Conservation (phyloP, 192 early-diverging fungal species). For the Rhizophagus prolifer region DNA sequence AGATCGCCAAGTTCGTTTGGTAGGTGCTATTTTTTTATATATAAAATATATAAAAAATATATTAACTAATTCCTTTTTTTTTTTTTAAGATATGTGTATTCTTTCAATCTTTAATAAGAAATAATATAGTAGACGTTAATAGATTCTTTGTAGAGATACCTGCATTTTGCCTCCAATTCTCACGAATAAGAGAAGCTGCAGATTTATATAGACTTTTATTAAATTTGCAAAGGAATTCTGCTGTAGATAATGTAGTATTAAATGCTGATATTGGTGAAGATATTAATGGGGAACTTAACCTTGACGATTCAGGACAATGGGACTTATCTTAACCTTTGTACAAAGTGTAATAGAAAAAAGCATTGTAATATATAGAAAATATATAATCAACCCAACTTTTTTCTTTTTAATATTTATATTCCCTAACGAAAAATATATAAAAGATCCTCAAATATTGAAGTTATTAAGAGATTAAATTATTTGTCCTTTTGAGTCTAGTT, state of each 20-base stretch:
- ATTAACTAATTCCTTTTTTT: not conserved
- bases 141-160: slow-evolving; percentile 33
- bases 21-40: slow-evolving; percentile 4
- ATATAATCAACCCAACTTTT: not conserved
- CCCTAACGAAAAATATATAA: not conserved
- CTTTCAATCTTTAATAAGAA: slow-evolving; percentile 30
- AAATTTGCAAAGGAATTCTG: not conserved
- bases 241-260: not conserved
- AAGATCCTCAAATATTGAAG: not conserved
- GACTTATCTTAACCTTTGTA: slow-evolving; percentile 19
- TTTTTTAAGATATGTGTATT: slow-evolving; percentile 35
- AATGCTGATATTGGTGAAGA: not conserved
- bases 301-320: slow-evolving; percentile 9
- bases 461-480: not conserved
- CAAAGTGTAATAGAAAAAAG: slow-evolving; percentile 20
- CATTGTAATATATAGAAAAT: slow-evolving; percentile 15
- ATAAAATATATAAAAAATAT: not conserved
- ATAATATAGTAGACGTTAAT: slow-evolving; percentile 31
- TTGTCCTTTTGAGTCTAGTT: not conserved
- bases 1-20: slow-evolving; percentile 36
- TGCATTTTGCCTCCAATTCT: slow-evolving; percentile 36
- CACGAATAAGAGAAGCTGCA: slow-evolving; percentile 32
- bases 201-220: slow-evolving; percentile 23
- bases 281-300: not conserved
- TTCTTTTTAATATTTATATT: not conserved